Conservation (phyloP, 2,329 filamentous ascomycete genomes). For the Ceratocystis lukuohia region DNA sequence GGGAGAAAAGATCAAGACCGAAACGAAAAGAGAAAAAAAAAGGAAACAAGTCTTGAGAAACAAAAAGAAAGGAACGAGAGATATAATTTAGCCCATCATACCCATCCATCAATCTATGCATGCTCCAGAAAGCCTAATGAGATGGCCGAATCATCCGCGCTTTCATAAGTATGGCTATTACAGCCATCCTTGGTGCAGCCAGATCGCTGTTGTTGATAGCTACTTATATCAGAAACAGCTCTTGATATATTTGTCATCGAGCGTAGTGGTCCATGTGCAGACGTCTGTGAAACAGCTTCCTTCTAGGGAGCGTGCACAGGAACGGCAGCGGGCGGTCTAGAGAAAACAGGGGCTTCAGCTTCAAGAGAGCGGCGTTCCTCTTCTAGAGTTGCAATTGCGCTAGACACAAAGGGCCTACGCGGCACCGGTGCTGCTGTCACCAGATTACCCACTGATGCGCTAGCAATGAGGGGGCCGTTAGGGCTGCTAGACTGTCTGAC, state of each 20-base stretch:
- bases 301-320: slow-evolving; percentile 19
- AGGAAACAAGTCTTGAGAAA: neutral
- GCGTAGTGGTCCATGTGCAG: neutral
- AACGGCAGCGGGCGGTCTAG: slow-evolving; percentile 14
- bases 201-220: neutral
- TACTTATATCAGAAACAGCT: neutral
- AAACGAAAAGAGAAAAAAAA: neutral
- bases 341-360: slow-evolving; percentile 13
- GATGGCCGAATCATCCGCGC: neutral
- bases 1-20: neutral
- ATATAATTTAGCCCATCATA: neutral
- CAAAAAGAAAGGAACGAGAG: neutral
- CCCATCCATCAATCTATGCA: neutral
- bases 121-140: neutral
- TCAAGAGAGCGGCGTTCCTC: slow-evolving; percentile 17
- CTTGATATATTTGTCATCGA: neutral
- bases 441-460: slow-evolving; percentile 1
- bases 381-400: slow-evolving; percentile 19
- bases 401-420: slow-evolving; percentile 17
- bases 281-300: slow-evolving; percentile 8
- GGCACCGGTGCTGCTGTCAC: slow-evolving; percentile 17
- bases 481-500: slow-evolving; percentile 14
- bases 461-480: slow-evolving; percentile 4
- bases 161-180: neutral
- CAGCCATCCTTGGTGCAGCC: neutral